Evolutionary conservation across 495 filamentous ascomycete species (phyloP).

Genomic region (Aspergillus coremiiformis): DNA sequence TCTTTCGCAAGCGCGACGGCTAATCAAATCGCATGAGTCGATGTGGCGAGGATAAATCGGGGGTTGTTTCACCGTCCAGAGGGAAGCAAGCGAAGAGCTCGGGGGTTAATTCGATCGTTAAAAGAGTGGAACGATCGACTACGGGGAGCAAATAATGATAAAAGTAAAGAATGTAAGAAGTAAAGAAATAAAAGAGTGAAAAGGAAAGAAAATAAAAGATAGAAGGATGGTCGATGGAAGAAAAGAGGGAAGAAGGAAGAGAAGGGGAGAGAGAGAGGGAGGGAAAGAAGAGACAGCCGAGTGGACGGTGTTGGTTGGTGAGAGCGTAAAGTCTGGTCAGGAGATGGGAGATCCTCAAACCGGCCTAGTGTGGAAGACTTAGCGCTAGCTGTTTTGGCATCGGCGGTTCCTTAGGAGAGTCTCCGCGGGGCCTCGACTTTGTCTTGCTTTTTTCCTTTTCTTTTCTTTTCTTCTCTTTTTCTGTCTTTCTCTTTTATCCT

Average conservation of each 20-base stretch:
- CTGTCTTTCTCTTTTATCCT: background rate
- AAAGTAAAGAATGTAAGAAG: conserved; percentile 20
- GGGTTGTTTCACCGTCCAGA: conserved; percentile 17
- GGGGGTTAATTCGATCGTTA: conserved; percentile 24
- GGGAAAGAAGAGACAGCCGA: conserved; percentile 13
- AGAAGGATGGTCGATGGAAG: conserved; percentile 25
- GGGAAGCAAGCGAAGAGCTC: conserved; percentile 21
- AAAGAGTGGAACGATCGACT: conserved; percentile 42
- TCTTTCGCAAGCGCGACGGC: conserved; percentile 10
- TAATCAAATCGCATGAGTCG: conserved; percentile 1
- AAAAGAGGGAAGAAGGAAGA: conserved; percentile 23
- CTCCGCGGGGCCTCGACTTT: conserved; percentile 2
- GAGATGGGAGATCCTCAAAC: conserved; percentile 7
- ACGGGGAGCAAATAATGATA: conserved; percentile 18
- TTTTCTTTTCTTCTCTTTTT: background rate
- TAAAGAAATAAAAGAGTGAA: conserved; percentile 22
- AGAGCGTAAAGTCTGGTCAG: conserved; percentile 1
- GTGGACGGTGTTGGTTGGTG: conserved; percentile 6
- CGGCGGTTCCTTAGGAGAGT: conserved; percentile 4
- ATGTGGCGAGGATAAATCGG: conserved; percentile 1
- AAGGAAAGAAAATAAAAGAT: conserved; percentile 29
- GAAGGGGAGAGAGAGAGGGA: conserved; percentile 19
- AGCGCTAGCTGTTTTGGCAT: conserved; percentile 8
- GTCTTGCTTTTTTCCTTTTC: background rate
- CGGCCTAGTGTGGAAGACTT: conserved; percentile 3